These are phyloP conservation scores for Acanthamoeba sp. DNA, from an alignment of 208 protist genomes.

Conservation along the genomic window DNA sequence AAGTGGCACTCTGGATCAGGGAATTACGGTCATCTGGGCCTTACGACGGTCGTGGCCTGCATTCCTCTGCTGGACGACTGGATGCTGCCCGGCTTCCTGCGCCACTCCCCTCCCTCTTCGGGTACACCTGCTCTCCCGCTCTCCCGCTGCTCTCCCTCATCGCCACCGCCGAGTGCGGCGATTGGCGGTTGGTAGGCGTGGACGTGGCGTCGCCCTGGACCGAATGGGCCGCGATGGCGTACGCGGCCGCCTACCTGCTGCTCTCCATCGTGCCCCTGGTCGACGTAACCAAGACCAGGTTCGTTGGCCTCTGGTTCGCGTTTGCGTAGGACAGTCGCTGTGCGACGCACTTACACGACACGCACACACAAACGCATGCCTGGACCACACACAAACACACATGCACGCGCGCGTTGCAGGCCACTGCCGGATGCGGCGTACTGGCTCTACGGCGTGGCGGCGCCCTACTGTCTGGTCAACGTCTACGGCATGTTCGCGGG, in stretches of 20 bases:
- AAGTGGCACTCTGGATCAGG: background rate
- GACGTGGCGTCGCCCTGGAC: background rate
- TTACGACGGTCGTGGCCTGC: slow-evolving; percentile 40
- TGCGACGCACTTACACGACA: background rate
- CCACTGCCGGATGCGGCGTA: slow-evolving; percentile 42
- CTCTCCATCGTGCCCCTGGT: slow-evolving; percentile 43
- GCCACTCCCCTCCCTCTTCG: background rate
- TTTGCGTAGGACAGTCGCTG: background rate
- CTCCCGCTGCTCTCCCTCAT: background rate
- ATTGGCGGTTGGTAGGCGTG: background rate
- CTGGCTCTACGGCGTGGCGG: slow-evolving; percentile 34
- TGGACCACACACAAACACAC: no score
- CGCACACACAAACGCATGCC: no score
- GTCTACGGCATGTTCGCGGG: slow-evolving; percentile 70
- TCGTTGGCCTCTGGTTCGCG: background rate
- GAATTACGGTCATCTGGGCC: slow-evolving; percentile 29
- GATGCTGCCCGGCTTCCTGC: slow-evolving; percentile 52
- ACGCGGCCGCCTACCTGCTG: slow-evolving; percentile 9
- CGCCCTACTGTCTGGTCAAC: slow-evolving; percentile 73
- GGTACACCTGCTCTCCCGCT: background rate
- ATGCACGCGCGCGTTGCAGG: no score
- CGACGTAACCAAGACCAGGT: slow-evolving; percentile 54
- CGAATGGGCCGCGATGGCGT: background rate
- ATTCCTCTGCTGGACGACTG: slow-evolving; percentile 60
- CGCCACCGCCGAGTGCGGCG: background rate